Conservation (phyloP, 2,329 filamentous ascomycete genomes). For the Fusarium mundagurra region DNA sequence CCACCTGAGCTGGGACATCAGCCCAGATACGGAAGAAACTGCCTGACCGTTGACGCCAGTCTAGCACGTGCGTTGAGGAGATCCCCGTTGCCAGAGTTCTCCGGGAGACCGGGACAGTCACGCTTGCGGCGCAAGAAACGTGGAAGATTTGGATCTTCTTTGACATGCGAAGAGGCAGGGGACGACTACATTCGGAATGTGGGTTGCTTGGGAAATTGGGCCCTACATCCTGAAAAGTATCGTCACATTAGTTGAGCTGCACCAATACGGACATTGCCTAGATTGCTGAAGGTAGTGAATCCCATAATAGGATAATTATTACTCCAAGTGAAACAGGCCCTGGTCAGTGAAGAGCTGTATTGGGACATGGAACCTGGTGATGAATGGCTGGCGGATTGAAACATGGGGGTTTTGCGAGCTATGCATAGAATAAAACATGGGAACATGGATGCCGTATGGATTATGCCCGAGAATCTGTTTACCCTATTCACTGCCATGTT, state of each 20-base stretch:
- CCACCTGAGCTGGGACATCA: background rate
- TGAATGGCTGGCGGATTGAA: background rate
- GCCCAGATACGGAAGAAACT: background rate
- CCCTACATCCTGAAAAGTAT: background rate
- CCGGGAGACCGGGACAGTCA: background rate
- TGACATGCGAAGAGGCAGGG: background rate
- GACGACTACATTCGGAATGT: background rate
- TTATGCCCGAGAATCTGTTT: background rate
- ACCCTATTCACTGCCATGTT: background rate
- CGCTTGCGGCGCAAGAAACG: background rate
- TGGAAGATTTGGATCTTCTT: background rate
- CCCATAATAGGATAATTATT: background rate
- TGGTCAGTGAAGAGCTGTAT: background rate
- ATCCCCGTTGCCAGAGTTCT: background rate
- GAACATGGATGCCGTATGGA: background rate
- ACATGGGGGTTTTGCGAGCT: background rate
- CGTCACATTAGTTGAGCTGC: background rate
- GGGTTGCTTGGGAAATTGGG: background rate
- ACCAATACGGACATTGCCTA: background rate
- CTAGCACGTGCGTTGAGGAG: background rate
- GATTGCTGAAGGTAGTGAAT: too few relatives aligned
- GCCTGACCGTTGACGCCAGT: background rate
- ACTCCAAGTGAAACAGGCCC: constrained; percentile 9
- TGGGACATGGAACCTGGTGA: background rate
- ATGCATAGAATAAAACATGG: background rate